Percentiles rank a stretch among this genome's conserved stretches.
Conservation (phyloP, 176 grass and related monocot species). For the Oryza longistaminata region DNA sequence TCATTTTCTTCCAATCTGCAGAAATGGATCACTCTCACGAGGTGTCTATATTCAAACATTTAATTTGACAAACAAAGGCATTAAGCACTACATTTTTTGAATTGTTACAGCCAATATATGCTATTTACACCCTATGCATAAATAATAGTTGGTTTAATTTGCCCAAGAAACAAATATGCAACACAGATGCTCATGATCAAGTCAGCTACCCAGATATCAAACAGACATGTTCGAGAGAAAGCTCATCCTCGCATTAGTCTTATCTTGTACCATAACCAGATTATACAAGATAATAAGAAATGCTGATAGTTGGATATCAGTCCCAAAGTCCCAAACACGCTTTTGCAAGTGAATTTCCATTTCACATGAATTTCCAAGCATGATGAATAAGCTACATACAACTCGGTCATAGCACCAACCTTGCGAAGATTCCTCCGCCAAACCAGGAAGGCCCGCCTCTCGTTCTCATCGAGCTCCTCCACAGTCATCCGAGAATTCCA, state of each 20-base stretch:
- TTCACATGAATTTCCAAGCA: background rate
- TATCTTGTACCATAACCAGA: background rate
- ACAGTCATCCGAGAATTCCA: conserved; percentile 73
- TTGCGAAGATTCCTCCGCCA: conserved; percentile 91
- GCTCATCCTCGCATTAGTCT: background rate
- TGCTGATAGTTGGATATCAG: background rate
- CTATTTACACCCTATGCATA: background rate
- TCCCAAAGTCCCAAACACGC: background rate
- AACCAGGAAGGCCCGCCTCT: conserved; percentile 68
- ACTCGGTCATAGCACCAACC: conserved; percentile 33
- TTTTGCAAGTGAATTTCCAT: background rate
- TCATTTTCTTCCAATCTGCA: conserved; percentile 89
- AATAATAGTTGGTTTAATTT: background rate
- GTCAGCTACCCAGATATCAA: background rate
- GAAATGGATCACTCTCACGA: conserved; percentile 9
- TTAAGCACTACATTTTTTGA: background rate
- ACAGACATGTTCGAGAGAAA: background rate
- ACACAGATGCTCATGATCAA: background rate
- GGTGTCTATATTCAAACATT: background rate
- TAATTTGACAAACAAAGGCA: background rate
- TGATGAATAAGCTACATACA: background rate
- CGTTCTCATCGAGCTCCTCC: conserved; percentile 75
- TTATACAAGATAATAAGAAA: background rate
- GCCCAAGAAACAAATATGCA: background rate
- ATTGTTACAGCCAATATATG: background rate